A percentile compares a stretch with the other conserved stretches of the same genome.
Evolutionary conservation across 225 moss, liverwort and hornwort genomes (phyloP).

Genomic region (Straminergon stramineum): DNA sequence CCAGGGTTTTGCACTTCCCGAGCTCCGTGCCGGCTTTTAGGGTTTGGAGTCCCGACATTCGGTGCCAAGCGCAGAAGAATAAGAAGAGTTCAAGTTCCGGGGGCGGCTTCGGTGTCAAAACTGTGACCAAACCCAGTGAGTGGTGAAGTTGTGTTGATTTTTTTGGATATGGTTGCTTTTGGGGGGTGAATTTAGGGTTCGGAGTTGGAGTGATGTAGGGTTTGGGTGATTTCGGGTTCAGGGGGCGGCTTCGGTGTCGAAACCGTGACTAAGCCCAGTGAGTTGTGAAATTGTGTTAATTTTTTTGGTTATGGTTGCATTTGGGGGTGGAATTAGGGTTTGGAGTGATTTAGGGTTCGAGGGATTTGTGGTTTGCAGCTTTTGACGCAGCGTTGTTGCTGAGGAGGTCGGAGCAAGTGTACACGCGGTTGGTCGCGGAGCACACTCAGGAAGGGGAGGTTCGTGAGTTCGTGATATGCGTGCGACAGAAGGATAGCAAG

Average conservation of each 20-base stretch:
- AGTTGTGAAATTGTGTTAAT: not conserved
- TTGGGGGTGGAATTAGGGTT: not conserved
- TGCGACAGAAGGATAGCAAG: conserved; percentile 59
- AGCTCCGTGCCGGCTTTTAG: not conserved
- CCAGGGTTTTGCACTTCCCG: not conserved
- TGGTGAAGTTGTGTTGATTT: not conserved
- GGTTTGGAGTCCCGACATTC: not conserved
- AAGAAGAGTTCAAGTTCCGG: conserved; percentile 23
- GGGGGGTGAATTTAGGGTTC: not conserved
- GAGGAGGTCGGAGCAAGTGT: conserved; percentile 81
- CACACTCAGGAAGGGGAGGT: conserved; percentile 72
- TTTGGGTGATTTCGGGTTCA: not conserved
- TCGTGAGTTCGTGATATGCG: conserved; percentile 90
- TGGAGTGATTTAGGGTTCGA: not conserved
- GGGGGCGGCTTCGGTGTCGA: not conserved
- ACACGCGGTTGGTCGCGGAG: conserved; percentile 58
- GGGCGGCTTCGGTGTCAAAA: conserved; percentile 69
- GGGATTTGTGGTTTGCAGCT: conserved; percentile 5
- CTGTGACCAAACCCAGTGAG: conserved; percentile 57
- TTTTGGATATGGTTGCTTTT: not conserved
- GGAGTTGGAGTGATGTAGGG: not conserved
- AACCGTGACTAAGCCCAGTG: not conserved
- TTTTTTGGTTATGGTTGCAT: not conserved
- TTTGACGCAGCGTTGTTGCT: conserved; percentile 70
- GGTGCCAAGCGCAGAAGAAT: conserved; percentile 36